A percentile compares a stretch with the other conserved stretches of the same genome.
These are phyloP conservation scores for Mycena epipterygia DNA, from an alignment of 768 basidiomycete genomes.

Conservation along the genomic window DNA sequence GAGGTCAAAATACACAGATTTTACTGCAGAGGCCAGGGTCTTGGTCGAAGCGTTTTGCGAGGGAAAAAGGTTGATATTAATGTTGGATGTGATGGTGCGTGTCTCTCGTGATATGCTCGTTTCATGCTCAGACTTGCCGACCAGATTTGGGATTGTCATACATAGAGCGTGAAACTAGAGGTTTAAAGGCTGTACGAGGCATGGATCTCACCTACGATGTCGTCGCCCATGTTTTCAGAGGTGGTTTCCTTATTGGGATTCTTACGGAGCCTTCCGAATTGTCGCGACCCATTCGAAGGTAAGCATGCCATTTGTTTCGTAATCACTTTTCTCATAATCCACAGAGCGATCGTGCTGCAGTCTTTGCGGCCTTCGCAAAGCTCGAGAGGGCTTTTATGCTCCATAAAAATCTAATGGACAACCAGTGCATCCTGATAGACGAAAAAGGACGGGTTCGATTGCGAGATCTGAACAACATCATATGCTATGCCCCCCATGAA, in stretches of 20 bases:
- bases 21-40: background rate
- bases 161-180: slow-evolving; percentile 10
- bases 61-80: too few relatives aligned
- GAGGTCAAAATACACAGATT: slow-evolving; percentile 14
- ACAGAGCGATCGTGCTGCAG: slow-evolving; percentile 24
- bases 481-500: too few relatives aligned
- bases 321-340: too few relatives aligned
- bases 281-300: too few relatives aligned
- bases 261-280: too few relatives aligned
- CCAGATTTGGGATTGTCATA: background rate
- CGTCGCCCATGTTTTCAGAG: too few relatives aligned
- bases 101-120: too few relatives aligned
- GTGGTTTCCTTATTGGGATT: too few relatives aligned
- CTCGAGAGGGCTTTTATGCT: slow-evolving; percentile 25
- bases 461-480: too few relatives aligned
- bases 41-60: slow-evolving; percentile 6
- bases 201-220: slow-evolving; percentile 13
- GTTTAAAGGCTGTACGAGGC: background rate
- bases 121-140: background rate
- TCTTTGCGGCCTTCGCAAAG: slow-evolving; percentile 26
- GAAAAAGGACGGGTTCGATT: too few relatives aligned
- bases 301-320: background rate
- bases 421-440: background rate
- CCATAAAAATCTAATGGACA: background rate
- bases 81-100: too few relatives aligned